phyloP scores from a whole-genome alignment of 768 basidiomycete species.

The Rhodotorula graminis region DNA sequence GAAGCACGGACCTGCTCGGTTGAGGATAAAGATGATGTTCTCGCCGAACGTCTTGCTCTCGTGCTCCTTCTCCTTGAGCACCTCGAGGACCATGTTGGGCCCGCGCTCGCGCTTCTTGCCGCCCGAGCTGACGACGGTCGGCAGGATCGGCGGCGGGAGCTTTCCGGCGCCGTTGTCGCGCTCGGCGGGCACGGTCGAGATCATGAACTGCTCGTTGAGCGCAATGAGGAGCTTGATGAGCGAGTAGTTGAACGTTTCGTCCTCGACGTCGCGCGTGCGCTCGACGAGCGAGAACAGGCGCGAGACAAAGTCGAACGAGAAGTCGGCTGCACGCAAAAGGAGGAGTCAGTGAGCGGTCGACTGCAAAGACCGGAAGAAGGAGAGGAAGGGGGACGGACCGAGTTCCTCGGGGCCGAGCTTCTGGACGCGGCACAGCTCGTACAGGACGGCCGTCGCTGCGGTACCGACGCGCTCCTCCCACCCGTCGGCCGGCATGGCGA shows the following conservation, averaged over 20 bases:
- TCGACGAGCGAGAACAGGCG: constrained; percentile 90
- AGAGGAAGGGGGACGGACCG: constrained; percentile 53
- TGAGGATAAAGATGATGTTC: constrained; percentile 98
- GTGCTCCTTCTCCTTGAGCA: constrained; percentile 75
- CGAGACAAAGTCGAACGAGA: constrained; percentile 78
- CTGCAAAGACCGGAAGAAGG: not conserved
- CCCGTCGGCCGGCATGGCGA: constrained; percentile 31
- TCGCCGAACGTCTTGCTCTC: constrained; percentile 94
- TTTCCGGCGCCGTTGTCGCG: constrained; percentile 1
- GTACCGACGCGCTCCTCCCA: constrained; percentile 39
- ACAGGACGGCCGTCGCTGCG: constrained; percentile 52
- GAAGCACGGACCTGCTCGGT: constrained; percentile 72
- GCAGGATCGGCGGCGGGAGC: constrained; percentile 31
- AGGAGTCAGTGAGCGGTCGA: not conserved
- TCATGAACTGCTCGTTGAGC: constrained; percentile 98
- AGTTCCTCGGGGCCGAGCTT: constrained; percentile 71
- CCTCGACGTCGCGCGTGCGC: constrained; percentile 75
- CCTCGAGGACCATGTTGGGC: constrained; percentile 70
- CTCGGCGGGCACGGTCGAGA: constrained; percentile 45
- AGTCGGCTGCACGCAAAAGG: constrained; percentile 56
- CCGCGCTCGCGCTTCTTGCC: constrained; percentile 34
- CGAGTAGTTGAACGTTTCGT: constrained; percentile 90
- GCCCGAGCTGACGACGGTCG: constrained; percentile 4
- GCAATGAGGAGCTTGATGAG: constrained; percentile 90
- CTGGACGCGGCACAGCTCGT: constrained; percentile 89